Conservation (phyloP, 2,329 filamentous ascomycete genomes). For the Tolypocladium cylindrosporum region DNA sequence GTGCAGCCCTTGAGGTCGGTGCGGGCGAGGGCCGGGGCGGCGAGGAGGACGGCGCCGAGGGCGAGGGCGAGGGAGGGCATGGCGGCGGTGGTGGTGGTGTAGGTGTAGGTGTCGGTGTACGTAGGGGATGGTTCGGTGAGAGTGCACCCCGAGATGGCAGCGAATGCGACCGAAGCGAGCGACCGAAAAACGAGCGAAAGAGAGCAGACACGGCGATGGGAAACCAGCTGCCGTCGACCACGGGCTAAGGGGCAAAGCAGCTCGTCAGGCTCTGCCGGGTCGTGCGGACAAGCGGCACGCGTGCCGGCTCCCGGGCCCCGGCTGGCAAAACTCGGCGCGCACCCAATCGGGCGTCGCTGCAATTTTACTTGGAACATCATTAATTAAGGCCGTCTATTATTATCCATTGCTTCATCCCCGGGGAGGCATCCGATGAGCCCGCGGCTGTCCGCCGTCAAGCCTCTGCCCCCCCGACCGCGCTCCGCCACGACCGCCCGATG, state of each 20-base stretch:
- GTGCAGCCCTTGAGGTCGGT: conserved; percentile 38
- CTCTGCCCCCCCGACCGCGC: background rate
- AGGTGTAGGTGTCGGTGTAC: background rate
- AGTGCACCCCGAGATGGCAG: background rate
- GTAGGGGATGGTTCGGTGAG: background rate
- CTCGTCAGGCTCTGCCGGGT: background rate
- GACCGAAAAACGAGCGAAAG: background rate
- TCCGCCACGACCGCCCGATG: conserved; percentile 20
- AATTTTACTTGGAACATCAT: background rate
- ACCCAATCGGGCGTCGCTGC: background rate
- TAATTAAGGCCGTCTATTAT: too few relatives aligned
- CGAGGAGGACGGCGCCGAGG: conserved; percentile 15
- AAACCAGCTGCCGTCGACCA: background rate
- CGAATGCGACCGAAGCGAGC: background rate
- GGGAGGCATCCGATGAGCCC: too few relatives aligned
- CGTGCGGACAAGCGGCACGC: background rate
- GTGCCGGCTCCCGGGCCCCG: background rate
- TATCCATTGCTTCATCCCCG: too few relatives aligned
- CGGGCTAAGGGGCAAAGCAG: background rate
- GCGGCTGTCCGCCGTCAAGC: background rate
- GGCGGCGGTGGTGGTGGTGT: background rate
- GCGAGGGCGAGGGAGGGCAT: conserved; percentile 17
- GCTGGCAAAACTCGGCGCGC: background rate
- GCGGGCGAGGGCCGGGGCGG: conserved; percentile 25
- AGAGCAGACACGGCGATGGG: background rate